These are phyloP conservation scores for Vaccinium macrocarpon DNA, from an alignment of 148 eudicot genomes.

Conservation along the genomic window DNA sequence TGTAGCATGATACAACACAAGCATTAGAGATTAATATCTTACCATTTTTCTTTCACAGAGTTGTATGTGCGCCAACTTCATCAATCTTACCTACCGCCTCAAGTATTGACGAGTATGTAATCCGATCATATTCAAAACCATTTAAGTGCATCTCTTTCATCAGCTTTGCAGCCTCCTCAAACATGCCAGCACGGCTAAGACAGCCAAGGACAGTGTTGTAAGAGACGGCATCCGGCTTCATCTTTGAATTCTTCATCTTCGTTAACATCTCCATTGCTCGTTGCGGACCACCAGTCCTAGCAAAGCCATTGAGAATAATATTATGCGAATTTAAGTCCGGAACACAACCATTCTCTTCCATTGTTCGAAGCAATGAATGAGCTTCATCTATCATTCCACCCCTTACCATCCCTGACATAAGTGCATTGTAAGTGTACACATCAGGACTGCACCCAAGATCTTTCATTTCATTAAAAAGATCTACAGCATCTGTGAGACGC, in stretches of 20 bases:
- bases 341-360: slow-evolving; percentile 76
- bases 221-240: slow-evolving; percentile 79
- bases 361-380: slow-evolving; percentile 51
- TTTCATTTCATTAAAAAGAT: slow-evolving; percentile 85
- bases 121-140: slow-evolving; percentile 78
- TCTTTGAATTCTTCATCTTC: slow-evolving; percentile 60
- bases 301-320: slow-evolving; percentile 79
- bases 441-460: slow-evolving; percentile 73
- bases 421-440: slow-evolving; percentile 80
- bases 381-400: slow-evolving; percentile 82
- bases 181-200: slow-evolving; percentile 94
- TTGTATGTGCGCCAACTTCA: slow-evolving; percentile 39
- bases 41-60: slow-evolving; percentile 18
- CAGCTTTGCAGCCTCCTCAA: slow-evolving; percentile 89
- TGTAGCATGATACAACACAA: background rate
- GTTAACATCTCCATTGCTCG: slow-evolving; percentile 68
- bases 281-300: slow-evolving; percentile 69
- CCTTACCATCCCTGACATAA: slow-evolving; percentile 92
- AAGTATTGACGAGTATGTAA: slow-evolving; percentile 87
- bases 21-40: background rate
- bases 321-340: slow-evolving; percentile 83
- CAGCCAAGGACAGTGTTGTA: slow-evolving; percentile 90
- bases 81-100: slow-evolving; percentile 94
- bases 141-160: slow-evolving; percentile 77
- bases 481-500: slow-evolving; percentile 57